These are phyloP conservation scores for Xylariomycetidae sp. DNA, from an alignment of 2,329 filamentous ascomycete genomes.

Conservation along the genomic window DNA sequence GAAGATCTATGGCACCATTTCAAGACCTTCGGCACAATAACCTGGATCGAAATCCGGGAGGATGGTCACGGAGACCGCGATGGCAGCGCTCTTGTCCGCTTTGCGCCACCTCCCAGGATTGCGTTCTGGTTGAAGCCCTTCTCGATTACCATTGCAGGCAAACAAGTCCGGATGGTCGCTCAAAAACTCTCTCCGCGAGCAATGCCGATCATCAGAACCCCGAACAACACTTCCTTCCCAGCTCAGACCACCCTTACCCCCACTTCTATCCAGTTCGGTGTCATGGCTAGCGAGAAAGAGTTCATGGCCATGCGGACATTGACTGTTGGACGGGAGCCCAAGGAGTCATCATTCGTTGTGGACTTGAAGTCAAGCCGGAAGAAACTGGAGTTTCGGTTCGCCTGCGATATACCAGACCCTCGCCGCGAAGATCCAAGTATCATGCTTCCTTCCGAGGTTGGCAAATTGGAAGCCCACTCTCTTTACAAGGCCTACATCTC, in stretches of 20 bases:
- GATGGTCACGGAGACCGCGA: constrained; percentile 4
- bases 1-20: constrained; percentile 14
- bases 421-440: constrained; percentile 12
- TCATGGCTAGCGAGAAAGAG: constrained; percentile 30
- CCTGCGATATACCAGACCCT: constrained; percentile 19
- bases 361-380: constrained; percentile 29
- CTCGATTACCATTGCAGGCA: constrained; percentile 9
- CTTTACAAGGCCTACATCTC: constrained; percentile 37
- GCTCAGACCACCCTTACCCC: constrained; percentile 10
- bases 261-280: constrained; percentile 17
- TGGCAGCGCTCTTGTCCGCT: constrained; percentile 10
- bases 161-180: constrained; percentile 4
- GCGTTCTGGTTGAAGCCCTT: constrained; percentile 14
- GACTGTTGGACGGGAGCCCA: constrained; percentile 4
- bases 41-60: constrained; percentile 14
- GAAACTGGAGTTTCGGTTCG: constrained; percentile 35
- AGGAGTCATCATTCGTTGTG: constrained; percentile 29
- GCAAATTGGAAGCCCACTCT: constrained; percentile 10
- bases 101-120: constrained; percentile 15
- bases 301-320: constrained; percentile 56
- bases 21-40: constrained; percentile 10
- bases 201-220: constrained; percentile 1
- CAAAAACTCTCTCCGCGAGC: constrained; percentile 4
- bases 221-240: constrained; percentile 10
- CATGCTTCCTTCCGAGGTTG: constrained; percentile 7